Evolutionary conservation across 2,329 filamentous ascomycete genomes (phyloP), one percentile per base, ranked within the genome.

Genomic region (Diaporthe helianthi): DNA sequence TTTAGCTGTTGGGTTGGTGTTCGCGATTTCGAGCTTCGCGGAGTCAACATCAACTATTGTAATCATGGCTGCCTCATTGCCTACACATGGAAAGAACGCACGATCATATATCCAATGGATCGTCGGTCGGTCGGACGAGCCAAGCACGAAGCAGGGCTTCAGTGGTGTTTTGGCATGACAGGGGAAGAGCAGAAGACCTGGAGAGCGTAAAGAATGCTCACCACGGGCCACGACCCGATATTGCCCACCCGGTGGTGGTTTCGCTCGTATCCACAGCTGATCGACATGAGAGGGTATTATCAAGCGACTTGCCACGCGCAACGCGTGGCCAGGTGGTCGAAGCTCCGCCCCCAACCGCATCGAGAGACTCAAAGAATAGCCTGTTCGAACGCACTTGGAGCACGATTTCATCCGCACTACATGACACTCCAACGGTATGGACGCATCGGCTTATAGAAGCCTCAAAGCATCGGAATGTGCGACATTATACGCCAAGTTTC

Each of bases 21-120:
- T 44, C 10, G 9, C 44, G 1, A 24, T 60, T 24, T 44, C 22
- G 2, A 44, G 17, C 24, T 60, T 60, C 17, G 13, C 19, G 4
- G 54, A 60, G 36, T 60, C 54, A n/a, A 44, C 54, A 5, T 60
- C 29, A 15, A 58, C 24, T 4, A 60, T 60, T 4, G 44, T 60
- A 9, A 41, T 41, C 7, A 60, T 60, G 54, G 54, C 54, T 12
- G 54, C 36, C 4, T 60, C 54, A 29, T 2, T 44, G 15, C 54
- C 54, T 12, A 9, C 15, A 46, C 31, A 2, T 41, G 8, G 8
- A 29, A 29, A 1, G 2, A 29, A 29, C 1, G 2, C 7, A 2
- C 17, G 3, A 17, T 5, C 38, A n/a, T 4, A 1, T 15, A 29
- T 15, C 19, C 53, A 29, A 38, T 19, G n/a, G 3, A 55, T 8